phyloP scores from a whole-genome alignment of 1,139 yeast genomes.

The Lodderomyces metapsilosis region DNA sequence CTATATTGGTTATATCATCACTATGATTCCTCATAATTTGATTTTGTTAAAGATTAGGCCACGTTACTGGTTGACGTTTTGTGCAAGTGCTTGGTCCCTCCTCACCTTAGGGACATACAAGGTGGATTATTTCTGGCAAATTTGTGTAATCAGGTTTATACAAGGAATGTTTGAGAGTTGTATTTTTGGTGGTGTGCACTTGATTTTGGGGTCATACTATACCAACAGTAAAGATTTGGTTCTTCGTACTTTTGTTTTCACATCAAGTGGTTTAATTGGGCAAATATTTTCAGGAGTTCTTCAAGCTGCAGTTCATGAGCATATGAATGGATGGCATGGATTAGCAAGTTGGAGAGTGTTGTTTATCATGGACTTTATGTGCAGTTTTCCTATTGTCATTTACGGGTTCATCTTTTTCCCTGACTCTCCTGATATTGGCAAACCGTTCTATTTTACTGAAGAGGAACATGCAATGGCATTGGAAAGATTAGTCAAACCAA shows the following conservation, averaged over 20 bases:
- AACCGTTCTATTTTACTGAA: slow-evolving; percentile 31
- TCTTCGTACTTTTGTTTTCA: slow-evolving; percentile 45
- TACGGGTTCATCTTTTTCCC: slow-evolving; percentile 58
- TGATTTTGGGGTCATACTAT: slow-evolving; percentile 25
- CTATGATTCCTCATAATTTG: slow-evolving; percentile 56
- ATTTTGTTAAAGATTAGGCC: slow-evolving; percentile 52
- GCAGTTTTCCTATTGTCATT: slow-evolving; percentile 57
- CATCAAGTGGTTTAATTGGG: slow-evolving; percentile 62
- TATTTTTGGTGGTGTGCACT: slow-evolving; percentile 54
- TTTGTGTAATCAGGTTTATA: slow-evolving; percentile 53
- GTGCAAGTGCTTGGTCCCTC: slow-evolving; percentile 56
- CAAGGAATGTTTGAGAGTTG: slow-evolving; percentile 56
- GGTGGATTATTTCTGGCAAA: slow-evolving; percentile 41
- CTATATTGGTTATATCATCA: slow-evolving; percentile 58
- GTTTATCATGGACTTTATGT: slow-evolving; percentile 69
- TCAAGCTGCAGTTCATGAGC: slow-evolving; percentile 40
- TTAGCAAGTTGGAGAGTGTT: slow-evolving; percentile 68
- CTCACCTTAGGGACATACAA: slow-evolving; percentile 51
- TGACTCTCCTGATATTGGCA: slow-evolving; percentile 51
- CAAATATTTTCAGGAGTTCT: slow-evolving; percentile 84
- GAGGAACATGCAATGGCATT: slow-evolving; percentile 30
- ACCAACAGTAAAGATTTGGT: slow-evolving; percentile 1
- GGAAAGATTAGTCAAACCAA: slow-evolving; percentile 32
- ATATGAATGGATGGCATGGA: slow-evolving; percentile 37
- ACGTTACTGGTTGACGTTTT: slow-evolving; percentile 52